Evolutionary conservation across 2,329 filamentous ascomycete species (phyloP).

Genomic region (Fusarium cyanostomum): DNA sequence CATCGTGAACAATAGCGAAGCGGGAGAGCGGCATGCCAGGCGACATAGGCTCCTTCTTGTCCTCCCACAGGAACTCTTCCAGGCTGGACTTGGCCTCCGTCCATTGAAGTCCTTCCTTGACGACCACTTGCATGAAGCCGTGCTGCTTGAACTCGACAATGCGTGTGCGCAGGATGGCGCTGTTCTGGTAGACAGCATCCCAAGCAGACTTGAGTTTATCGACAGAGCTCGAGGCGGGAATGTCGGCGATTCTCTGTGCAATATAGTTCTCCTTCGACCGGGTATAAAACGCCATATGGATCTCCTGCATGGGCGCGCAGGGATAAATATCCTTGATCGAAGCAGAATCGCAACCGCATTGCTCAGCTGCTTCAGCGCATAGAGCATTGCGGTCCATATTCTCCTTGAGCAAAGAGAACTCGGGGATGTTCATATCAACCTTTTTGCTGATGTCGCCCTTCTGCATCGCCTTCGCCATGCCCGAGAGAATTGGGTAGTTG

Average conservation of each 20-base stretch:
- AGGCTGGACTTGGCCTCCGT: slow-evolving; percentile 46
- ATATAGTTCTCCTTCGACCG: slow-evolving; percentile 61
- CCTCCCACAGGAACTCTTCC: slow-evolving; percentile 51
- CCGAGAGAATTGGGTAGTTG: slow-evolving; percentile 53
- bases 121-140: slow-evolving; percentile 56
- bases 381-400: slow-evolving; percentile 45
- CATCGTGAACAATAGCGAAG: slow-evolving; percentile 50
- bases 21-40: slow-evolving; percentile 55
- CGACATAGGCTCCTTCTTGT: slow-evolving; percentile 52
- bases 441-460: slow-evolving; percentile 36
- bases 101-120: slow-evolving; percentile 50
- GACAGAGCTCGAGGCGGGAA: slow-evolving; percentile 48
- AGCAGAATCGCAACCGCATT: slow-evolving; percentile 41
- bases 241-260: slow-evolving; percentile 56
- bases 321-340: slow-evolving; percentile 61
- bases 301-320: slow-evolving; percentile 63
- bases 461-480: slow-evolving; percentile 52
- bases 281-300: slow-evolving; percentile 60
- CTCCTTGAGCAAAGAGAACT: slow-evolving; percentile 52
- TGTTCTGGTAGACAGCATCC: slow-evolving; percentile 48
- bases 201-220: slow-evolving; percentile 53
- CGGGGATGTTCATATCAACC: slow-evolving; percentile 39
- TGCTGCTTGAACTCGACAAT: slow-evolving; percentile 56
- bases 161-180: slow-evolving; percentile 56
- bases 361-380: slow-evolving; percentile 46